Evolutionary conservation across 345 rosid genomes (phyloP), one percentile per base, ranked within the genome.

Genomic region (Ceriops zippeliana): DNA sequence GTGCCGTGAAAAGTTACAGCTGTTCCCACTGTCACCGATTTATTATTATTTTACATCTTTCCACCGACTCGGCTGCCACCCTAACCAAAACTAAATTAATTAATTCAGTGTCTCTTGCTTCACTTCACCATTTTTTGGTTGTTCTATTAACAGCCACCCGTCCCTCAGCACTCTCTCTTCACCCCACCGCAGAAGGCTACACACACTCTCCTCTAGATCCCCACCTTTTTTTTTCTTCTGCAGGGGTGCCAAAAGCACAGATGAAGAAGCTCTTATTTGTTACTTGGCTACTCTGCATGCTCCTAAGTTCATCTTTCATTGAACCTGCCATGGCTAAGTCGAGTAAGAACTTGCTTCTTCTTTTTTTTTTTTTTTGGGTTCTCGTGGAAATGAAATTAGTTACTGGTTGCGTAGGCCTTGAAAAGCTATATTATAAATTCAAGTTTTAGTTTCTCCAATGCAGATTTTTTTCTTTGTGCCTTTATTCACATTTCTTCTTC

Each of bases 221-320:
- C 16, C 47, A 10, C 47, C 16, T 3, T 42, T 54, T 22, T 22
- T 28, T 9, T 2, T 28, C 59, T 56, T 5, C 3, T 9, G 1
- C 11, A 24, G 16, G 59, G 28, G 49, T 8, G 28, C 16, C 24
- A 61, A 21, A 59, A 53, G 60, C 49, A n/a, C 51, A 59, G 31
- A 89, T 86, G 96, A 90, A 42, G 49, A 13, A 76, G 83, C 63
- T 80, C 32, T 54, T 73, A 15, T 31, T 83, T 53, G 82, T 74
- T 38, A 37, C 80, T 53, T 58, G 83, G 21, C 30, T 84, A 30
- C 30, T 85, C 7, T 80, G 83, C 78, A 77, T 81, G 27, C 84
- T 90, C 65, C 81, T 84, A 64, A 76, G 76, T 73, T 81, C 86
- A 59, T 73, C 82, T 52, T 68, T 86, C 73, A 20, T 76, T 71